Percentiles rank a stretch among this genome's conserved stretches.
Conservation (phyloP, 306 rosid species). For the Cucurbita moschata region DNA sequence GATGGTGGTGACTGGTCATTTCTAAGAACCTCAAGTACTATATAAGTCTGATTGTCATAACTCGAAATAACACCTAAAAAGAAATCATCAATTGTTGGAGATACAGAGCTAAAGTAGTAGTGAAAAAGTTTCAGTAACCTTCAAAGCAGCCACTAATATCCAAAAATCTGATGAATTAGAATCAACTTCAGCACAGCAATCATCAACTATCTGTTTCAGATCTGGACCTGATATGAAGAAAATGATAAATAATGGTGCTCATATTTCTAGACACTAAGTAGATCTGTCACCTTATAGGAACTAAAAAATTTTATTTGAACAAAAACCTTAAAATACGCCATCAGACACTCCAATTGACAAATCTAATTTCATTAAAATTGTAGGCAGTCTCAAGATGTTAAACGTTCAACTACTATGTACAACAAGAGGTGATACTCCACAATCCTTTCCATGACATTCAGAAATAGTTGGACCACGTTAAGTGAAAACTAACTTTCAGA, state of each 20-base stretch:
- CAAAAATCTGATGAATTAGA: slow-evolving; percentile 79
- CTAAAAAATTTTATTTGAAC: not conserved
- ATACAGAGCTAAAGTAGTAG: not conserved
- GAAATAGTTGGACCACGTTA: not conserved
- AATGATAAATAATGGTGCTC: slow-evolving; percentile 3
- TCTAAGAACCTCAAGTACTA: not conserved
- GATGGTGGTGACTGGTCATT: not conserved
- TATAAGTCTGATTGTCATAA: not conserved
- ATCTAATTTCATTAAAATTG: not conserved
- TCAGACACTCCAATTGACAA: not conserved
- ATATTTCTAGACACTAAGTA: not conserved
- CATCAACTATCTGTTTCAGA: slow-evolving; percentile 54
- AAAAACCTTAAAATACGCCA: not conserved
- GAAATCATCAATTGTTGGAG: not conserved
- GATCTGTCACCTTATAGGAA: not conserved
- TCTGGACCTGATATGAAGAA: slow-evolving; percentile 32
- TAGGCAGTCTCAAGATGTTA: not conserved
- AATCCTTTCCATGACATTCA: not conserved
- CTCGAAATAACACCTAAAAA: not conserved
- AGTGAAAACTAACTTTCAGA: not conserved
- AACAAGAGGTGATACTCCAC: not conserved
- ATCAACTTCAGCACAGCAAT: slow-evolving; percentile 59
- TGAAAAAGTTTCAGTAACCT: slow-evolving; percentile 38
- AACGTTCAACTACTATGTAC: not conserved
- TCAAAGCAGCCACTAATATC: slow-evolving; percentile 88